Conservation (phyloP, 257 asterid species). For the Solanum rostratum region DNA sequence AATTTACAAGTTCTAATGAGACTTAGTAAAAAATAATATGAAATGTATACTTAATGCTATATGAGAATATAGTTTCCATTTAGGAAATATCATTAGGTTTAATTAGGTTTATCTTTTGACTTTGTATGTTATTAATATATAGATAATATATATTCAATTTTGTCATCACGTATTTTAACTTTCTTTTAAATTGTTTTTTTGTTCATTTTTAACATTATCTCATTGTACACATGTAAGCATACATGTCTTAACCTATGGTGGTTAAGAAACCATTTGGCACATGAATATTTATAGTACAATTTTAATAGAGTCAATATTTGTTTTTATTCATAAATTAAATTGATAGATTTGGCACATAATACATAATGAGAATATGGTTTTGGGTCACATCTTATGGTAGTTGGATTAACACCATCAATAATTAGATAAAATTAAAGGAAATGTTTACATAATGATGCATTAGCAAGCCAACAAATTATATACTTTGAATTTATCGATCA, state of each 20-base stretch:
- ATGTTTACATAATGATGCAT: not conserved
- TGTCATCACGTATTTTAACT: not conserved
- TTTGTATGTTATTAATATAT: constrained; percentile 1
- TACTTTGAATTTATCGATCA: not conserved
- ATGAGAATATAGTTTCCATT: constrained; percentile 4
- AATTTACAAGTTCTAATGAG: not conserved
- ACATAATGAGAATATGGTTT: not conserved
- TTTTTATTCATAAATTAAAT: not conserved
- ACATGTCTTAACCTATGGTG: not conserved
- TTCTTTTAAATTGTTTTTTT: not conserved
- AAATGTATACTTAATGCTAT: not conserved
- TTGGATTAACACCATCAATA: constrained; percentile 1
- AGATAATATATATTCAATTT: not conserved
- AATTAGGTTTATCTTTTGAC: constrained; percentile 1
- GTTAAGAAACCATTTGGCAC: not conserved
- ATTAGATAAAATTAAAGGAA: not conserved
- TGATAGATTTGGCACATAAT: not conserved
- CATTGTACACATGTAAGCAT: not conserved
- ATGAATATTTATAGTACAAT: not conserved
- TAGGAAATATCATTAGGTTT: not conserved
- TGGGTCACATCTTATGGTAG: not conserved
- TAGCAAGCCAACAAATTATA: not conserved
- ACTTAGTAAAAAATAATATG: not conserved
- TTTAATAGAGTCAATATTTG: not conserved
- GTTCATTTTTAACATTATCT: not conserved